Conservation (phyloP, 495 filamentous ascomycete genomes). For the Arthonia radiata region DNA sequence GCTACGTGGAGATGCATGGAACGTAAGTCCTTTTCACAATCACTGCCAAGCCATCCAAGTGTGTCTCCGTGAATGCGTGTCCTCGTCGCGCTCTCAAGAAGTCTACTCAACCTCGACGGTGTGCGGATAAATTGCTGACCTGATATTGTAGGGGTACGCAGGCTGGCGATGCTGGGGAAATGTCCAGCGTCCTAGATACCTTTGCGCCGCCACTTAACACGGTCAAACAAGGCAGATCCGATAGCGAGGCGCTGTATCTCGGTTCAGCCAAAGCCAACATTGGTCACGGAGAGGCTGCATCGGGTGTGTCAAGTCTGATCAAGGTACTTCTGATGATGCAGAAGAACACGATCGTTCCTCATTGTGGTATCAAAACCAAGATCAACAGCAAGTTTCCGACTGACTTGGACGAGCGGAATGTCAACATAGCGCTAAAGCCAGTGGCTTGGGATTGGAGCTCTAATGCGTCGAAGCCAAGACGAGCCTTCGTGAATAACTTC, state of each 20-base stretch:
- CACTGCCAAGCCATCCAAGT: too few species aligned
- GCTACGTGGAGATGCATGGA: conserved; percentile 18
- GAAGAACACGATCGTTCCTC: conserved; percentile 1
- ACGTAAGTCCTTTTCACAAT: too few species aligned
- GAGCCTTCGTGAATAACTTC: conserved; percentile 46
- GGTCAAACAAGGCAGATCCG: too few species aligned
- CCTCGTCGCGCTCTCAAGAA: too few species aligned
- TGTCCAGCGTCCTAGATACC: conserved; percentile 10
- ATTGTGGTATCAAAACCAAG: conserved; percentile 12
- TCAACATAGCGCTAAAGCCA: conserved; percentile 14
- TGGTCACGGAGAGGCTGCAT: background rate
- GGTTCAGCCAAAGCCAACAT: background rate
- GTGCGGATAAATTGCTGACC: too few species aligned
- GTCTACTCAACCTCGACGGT: too few species aligned
- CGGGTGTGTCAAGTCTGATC: background rate
- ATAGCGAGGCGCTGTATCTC: too few species aligned
- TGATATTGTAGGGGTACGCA: too few species aligned
- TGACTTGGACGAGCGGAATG: conserved; percentile 9
- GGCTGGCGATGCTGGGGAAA: conserved; percentile 15
- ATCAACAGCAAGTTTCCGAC: conserved; percentile 17
- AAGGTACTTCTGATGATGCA: conserved; percentile 1
- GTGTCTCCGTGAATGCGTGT: too few species aligned
- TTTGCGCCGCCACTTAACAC: too few species aligned
- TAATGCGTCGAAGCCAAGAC: conserved; percentile 11
- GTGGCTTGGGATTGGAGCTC: conserved; percentile 5